Evolutionary conservation across 2,329 filamentous ascomycete genomes (phyloP), one percentile per base, ranked within the genome.

Genomic region (Neopestalotiopsis clavispora): DNA sequence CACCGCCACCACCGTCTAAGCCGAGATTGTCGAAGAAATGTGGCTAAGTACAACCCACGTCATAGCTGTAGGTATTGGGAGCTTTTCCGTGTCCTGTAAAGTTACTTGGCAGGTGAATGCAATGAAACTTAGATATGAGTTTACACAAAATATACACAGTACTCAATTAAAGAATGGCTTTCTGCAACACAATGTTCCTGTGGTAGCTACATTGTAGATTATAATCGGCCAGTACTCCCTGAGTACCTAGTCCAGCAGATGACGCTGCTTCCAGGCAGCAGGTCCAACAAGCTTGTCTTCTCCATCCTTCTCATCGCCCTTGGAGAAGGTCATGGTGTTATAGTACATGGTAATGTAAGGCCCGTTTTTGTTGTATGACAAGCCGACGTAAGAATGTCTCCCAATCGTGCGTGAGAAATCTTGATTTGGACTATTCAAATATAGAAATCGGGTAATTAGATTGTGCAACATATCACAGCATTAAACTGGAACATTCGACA

Each of bases 281-380:
- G 45, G 45, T 9, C 45, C 45, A 1, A 52, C 45, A 7, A 52
- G 45, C n/a, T 61, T 61, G 23, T 20, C 23, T 9, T 61, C 58
- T 23, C 10, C 23, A 28, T 61, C 58, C n/a, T 23, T 32, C 23
- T 61, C 58, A 20, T 32, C 34, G 10, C 58, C 58, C 58, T 32
- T 32, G 0, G 58, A 20, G 30, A 61, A 61, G 9, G 58, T 61
- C 58, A 61, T 61, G 2, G 58, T 32, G 23, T 61, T 61, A 61
- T 32, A 61, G 30, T 61, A 61, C 58, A 61, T 61, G n/a, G 58
- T 61, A 13, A 61, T 12, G 58, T 61, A 61, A 1, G 58, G 58
- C 0, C 58, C 58, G 10, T 40, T 32, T 10, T 61, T 3, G 58
- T 61, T 61, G 58, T 61, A 61, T 1, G 58, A 61, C 13, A 61